phyloP scores from a whole-genome alignment of 139 green algal species.

The Chlorella vulgaris region DNA sequence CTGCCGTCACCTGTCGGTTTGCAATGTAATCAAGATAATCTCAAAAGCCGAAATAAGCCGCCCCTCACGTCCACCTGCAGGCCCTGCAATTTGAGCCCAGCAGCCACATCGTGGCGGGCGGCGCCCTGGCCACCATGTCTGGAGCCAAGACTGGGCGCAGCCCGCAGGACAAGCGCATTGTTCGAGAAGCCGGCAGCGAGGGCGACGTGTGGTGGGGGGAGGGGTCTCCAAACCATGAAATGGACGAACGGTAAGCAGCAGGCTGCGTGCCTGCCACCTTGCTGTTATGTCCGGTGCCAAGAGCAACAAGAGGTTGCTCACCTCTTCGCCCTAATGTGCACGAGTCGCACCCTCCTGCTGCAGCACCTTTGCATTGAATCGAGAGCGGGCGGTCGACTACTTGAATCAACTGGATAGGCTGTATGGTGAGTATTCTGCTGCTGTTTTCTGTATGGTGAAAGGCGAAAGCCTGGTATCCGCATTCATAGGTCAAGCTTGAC shows the following conservation, averaged over 20 bases:
- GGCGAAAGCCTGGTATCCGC: no score
- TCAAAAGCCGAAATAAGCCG: no score
- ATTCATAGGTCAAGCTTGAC: no score
- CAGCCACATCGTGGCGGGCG: slow-evolving; percentile 64
- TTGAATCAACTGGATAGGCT: slow-evolving; percentile 87
- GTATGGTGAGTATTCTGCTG: slow-evolving; percentile 44
- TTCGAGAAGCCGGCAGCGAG: slow-evolving; percentile 75
- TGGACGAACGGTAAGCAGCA: slow-evolving; percentile 80
- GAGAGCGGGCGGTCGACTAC: slow-evolving; percentile 88
- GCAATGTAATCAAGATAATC: no score
- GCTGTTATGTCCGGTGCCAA: neutral
- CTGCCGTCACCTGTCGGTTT: no score
- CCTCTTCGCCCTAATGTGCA: neutral
- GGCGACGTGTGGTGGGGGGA: slow-evolving; percentile 87
- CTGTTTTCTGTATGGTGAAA: no score
- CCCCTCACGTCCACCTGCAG: no score
- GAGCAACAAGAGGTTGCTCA: neutral
- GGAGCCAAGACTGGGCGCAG: slow-evolving; percentile 86
- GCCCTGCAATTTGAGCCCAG: slow-evolving; percentile 69
- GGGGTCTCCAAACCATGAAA: slow-evolving; percentile 80
- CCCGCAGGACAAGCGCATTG: slow-evolving; percentile 90
- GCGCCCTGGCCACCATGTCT: slow-evolving; percentile 76
- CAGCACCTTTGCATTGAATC: slow-evolving; percentile 81
- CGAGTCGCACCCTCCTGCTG: neutral
- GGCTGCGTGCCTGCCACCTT: neutral